phyloP scores from a whole-genome alignment of 2,329 filamentous ascomycete genomes.

The Fusarium sp. region DNA sequence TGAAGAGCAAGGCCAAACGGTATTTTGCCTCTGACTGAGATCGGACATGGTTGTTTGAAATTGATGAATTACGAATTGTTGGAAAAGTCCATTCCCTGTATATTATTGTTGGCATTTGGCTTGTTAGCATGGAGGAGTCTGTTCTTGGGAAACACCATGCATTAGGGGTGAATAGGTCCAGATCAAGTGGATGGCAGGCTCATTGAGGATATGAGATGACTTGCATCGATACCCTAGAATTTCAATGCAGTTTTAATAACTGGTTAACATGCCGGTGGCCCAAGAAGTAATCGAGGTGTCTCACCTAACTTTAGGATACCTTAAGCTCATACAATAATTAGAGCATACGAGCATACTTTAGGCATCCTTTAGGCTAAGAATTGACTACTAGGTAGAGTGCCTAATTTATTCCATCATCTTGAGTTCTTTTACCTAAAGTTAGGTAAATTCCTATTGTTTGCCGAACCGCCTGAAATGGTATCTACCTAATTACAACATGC shows the following conservation, averaged over 20 bases:
- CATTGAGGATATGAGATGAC: constrained; percentile 27
- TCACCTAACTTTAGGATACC: no score
- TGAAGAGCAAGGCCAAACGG: constrained; percentile 76
- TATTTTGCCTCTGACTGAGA: constrained; percentile 77
- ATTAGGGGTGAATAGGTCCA: constrained; percentile 13
- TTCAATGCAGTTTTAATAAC: constrained; percentile 25
- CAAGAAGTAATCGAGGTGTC: no score
- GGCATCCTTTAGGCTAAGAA: no score
- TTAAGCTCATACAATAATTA: no score
- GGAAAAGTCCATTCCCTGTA: constrained; percentile 35
- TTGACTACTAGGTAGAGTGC: no score
- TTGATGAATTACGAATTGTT: constrained; percentile 46
- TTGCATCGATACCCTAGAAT: constrained; percentile 43
- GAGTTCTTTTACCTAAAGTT: no score
- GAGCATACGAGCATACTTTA: no score
- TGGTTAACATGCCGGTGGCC: background rate
- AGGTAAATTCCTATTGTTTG: no score
- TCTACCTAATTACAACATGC: no score
- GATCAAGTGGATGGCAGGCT: constrained; percentile 13
- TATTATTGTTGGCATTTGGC: constrained; percentile 24
- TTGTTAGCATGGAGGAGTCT: constrained; percentile 14
- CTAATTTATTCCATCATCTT: background rate
- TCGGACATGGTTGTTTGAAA: background rate
- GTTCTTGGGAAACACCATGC: constrained; percentile 18
- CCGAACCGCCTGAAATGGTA: no score